Percentiles rank a stretch among this genome's conserved stretches.
These are phyloP conservation scores for Choanephora cucurbitarum DNA, from an alignment of 371 early-diverging fungal genomes.

Conservation along the genomic window DNA sequence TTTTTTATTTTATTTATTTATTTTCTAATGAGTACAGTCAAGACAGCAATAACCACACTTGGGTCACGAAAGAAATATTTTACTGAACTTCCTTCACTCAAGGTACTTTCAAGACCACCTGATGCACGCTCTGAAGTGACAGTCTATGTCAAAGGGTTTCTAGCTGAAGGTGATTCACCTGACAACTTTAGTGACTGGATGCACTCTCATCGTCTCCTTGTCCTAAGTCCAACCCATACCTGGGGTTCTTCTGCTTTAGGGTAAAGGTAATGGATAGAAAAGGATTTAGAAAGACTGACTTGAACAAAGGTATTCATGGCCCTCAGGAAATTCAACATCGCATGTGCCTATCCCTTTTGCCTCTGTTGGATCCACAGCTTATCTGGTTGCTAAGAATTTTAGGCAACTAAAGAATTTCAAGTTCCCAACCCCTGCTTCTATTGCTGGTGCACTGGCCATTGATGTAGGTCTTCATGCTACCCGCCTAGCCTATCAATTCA, in stretches of 20 bases:
- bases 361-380: conserved; percentile 42
- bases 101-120: conserved; percentile 38
- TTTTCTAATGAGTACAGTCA: background rate
- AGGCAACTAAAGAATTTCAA: conserved; percentile 34
- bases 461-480: conserved; percentile 47
- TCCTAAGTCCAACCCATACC: conserved; percentile 35
- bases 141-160: conserved; percentile 49
- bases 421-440: conserved; percentile 43
- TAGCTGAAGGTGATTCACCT: conserved; percentile 48
- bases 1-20: conserved; percentile 3
- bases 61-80: conserved; percentile 33
- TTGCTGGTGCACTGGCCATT: conserved; percentile 38
- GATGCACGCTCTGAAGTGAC: conserved; percentile 41
- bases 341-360: conserved; percentile 48
- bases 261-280: conserved; percentile 19
- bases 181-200: conserved; percentile 54
- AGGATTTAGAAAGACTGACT: background rate
- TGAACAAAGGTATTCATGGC: conserved; percentile 48
- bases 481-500: conserved; percentile 45
- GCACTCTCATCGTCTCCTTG: conserved; percentile 51
- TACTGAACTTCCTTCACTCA: conserved; percentile 40
- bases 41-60: background rate
- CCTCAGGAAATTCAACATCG: conserved; percentile 36
- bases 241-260: conserved; percentile 51
- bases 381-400: conserved; percentile 32